These are phyloP conservation scores for Cordyceps javanica DNA, from an alignment of 2,329 filamentous ascomycete genomes.

Conservation along the genomic window DNA sequence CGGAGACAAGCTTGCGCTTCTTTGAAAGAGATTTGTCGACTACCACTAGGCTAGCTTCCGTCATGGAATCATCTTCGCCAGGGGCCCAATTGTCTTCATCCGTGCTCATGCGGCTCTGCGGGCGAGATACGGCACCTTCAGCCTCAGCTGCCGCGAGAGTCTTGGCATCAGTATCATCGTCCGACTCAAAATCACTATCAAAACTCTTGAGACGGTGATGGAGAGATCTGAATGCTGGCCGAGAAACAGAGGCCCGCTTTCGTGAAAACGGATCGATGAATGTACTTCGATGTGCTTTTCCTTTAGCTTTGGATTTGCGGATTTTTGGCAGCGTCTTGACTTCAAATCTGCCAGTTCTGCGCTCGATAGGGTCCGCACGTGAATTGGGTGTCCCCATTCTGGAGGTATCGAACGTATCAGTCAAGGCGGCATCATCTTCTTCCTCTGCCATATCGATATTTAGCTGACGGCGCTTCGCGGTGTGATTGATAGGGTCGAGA, in stretches of 20 bases:
- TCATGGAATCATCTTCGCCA: constrained; percentile 60
- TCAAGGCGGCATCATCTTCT: constrained; percentile 45
- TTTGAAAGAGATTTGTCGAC: constrained; percentile 49
- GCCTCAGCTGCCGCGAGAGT: constrained; percentile 62
- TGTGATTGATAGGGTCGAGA: constrained; percentile 75
- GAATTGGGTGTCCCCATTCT: constrained; percentile 61
- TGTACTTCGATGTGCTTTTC: constrained; percentile 47
- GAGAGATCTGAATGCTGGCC: constrained; percentile 67
- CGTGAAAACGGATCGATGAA: constrained; percentile 64
- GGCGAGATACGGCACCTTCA: constrained; percentile 78
- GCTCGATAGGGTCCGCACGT: constrained; percentile 55
- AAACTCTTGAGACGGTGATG: constrained; percentile 64
- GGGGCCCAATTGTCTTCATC: constrained; percentile 51
- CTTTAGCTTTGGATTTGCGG: constrained; percentile 58
- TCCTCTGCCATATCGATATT: constrained; percentile 68
- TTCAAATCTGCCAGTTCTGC: constrained; percentile 50
- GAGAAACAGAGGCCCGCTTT: constrained; percentile 50
- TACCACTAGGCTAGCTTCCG: constrained; percentile 64
- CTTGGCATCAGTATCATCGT: constrained; percentile 64
- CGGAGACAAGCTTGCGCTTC: constrained; percentile 67
- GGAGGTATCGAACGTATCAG: constrained; percentile 56
- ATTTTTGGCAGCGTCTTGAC: constrained; percentile 65
- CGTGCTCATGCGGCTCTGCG: constrained; percentile 66
- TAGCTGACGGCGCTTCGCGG: constrained; percentile 69
- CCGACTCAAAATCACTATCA: constrained; percentile 73